Conservation (phyloP, 2,329 filamentous ascomycete genomes). For the Cordyceps sp. region DNA sequence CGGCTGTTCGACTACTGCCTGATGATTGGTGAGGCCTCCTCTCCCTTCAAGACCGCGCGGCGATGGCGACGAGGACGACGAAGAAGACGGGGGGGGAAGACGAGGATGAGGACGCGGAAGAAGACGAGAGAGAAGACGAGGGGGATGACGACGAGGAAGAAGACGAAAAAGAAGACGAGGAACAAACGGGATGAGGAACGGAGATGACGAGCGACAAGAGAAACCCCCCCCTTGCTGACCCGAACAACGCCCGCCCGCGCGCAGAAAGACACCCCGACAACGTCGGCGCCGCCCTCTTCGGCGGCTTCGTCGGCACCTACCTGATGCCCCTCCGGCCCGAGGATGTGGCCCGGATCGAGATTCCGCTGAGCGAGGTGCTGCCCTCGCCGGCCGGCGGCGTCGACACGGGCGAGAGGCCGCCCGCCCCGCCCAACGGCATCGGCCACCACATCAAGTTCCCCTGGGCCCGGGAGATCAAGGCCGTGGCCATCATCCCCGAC, state of each 20-base stretch:
- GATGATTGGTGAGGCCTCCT: constrained; percentile 57
- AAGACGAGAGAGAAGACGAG: no score
- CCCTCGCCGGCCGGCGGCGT: constrained; percentile 79
- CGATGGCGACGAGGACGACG: no score
- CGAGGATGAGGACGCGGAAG: no score
- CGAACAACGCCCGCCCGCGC: background rate
- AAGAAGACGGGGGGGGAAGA: no score
- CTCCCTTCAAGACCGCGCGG: no score
- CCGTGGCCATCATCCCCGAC: constrained; percentile 86
- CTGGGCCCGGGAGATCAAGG: constrained; percentile 92
- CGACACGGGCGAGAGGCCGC: constrained; percentile 75
- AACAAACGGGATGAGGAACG: no score
- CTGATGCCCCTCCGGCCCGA: constrained; percentile 81
- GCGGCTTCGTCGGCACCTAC: constrained; percentile 93
- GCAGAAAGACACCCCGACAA: constrained; percentile 80
- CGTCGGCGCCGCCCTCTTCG: constrained; percentile 85
- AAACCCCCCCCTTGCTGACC: background rate
- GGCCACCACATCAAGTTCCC: constrained; percentile 93
- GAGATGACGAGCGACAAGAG: no score
- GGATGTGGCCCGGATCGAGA: constrained; percentile 80
- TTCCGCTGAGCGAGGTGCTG: constrained; percentile 84
- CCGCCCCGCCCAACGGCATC: constrained; percentile 79
- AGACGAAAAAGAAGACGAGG: no score
- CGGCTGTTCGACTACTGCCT: constrained; percentile 88
- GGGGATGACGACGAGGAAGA: no score